Conservation (phyloP, 1,284 basidiomycete species). For the Rhizoctonia solani region DNA sequence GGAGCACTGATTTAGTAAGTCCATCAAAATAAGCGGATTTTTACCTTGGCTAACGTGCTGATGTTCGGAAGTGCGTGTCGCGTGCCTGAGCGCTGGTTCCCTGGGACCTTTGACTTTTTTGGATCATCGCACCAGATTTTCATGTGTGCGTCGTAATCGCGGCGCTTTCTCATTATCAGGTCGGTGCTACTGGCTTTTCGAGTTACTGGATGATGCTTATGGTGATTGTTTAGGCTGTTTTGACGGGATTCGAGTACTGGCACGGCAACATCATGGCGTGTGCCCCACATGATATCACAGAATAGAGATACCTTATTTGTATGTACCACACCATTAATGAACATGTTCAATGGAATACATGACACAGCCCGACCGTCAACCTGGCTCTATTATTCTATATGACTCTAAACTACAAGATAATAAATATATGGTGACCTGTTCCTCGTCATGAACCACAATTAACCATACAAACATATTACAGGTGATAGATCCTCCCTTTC, state of each 20-base stretch:
- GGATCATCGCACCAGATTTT: slow-evolving; percentile 83
- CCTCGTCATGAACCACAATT: too few species aligned
- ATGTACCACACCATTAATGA: too few species aligned
- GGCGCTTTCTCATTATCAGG: slow-evolving; percentile 71
- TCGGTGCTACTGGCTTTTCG: background rate
- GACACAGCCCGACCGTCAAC: too few species aligned
- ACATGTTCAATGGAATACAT: background rate
- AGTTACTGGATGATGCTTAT: background rate
- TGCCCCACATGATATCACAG: background rate
- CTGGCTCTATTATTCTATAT: too few species aligned
- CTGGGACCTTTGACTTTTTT: slow-evolving; percentile 81
- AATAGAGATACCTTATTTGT: too few species aligned
- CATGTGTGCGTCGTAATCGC: slow-evolving; percentile 81
- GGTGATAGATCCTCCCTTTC: too few species aligned
- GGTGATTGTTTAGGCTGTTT: slow-evolving; percentile 5
- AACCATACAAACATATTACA: too few species aligned
- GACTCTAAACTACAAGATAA: too few species aligned
- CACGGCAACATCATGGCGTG: slow-evolving; percentile 26
- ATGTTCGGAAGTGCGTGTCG: slow-evolving; percentile 65
- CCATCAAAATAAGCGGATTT: too few species aligned
- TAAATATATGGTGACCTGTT: too few species aligned
- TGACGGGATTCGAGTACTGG: slow-evolving; percentile 32
- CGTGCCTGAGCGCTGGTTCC: slow-evolving; percentile 77
- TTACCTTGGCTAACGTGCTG: slow-evolving; percentile 35
- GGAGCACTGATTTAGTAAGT: slow-evolving; percentile 83